phyloP scores from a whole-genome alignment of 83 land plant species.

The Larix sibirica region DNA sequence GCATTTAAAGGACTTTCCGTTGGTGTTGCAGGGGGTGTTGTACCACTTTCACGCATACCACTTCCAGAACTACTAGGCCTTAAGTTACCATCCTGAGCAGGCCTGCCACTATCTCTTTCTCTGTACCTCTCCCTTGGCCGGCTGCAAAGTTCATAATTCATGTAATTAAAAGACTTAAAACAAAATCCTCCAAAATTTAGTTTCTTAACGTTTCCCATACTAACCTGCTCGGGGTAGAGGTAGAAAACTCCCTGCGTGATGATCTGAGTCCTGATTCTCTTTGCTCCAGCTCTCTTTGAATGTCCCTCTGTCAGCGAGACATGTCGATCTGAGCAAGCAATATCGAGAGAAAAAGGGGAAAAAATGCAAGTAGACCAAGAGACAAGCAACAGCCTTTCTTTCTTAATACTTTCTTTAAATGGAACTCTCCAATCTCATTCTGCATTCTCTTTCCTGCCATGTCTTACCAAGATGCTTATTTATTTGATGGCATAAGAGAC shows the following conservation, averaged over 20 bases:
- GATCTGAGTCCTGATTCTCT: conserved; percentile 78
- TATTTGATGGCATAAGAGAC: neutral
- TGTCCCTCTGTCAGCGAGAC: conserved; percentile 68
- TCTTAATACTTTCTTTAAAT: neutral
- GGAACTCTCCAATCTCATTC: neutral
- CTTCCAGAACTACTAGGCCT: conserved; percentile 38
- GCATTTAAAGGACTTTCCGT: conserved; percentile 18
- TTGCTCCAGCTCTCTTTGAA: conserved; percentile 91
- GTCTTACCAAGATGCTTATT: neutral
- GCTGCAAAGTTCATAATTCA: conserved; percentile 29
- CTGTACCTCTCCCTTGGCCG: conserved; percentile 82
- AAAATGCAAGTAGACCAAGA: neutral
- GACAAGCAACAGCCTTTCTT: neutral
- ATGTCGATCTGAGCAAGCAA: neutral
- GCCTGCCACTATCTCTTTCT: conserved; percentile 74
- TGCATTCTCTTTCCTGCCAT: neutral
- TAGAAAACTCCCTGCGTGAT: conserved; percentile 77
- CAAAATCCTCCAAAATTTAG: conserved; percentile 9
- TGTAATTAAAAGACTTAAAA: neutral
- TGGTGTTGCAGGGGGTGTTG: conserved; percentile 43
- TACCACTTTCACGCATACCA: conserved; percentile 44
- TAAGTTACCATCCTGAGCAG: conserved; percentile 47
- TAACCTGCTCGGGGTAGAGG: conserved; percentile 66
- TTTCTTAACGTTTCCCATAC: conserved; percentile 6
- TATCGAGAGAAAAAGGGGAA: neutral